Evolutionary conservation across 768 basidiomycete genomes (phyloP).

Genomic region (Lepiota brunneoincarnata): DNA sequence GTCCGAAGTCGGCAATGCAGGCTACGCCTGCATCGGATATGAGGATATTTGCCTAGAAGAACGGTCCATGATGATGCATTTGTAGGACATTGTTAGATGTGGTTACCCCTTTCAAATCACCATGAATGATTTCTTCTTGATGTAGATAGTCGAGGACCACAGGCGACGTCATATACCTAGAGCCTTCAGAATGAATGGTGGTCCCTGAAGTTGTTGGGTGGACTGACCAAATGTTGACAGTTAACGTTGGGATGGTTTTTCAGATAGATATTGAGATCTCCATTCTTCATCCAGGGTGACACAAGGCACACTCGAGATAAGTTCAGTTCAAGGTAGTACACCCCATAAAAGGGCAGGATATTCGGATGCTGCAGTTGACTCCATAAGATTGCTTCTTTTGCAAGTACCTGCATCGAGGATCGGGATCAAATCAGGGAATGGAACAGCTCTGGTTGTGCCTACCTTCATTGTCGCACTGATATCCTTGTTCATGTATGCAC

Average conservation of each 20-base stretch:
- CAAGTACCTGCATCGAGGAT: neutral
- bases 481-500: neutral
- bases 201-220: neutral
- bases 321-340: slow-evolving; percentile 1
- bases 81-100: neutral
- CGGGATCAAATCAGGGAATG: neutral
- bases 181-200: neutral
- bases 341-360: slow-evolving; percentile 5
- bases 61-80: neutral
- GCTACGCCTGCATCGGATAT: slow-evolving; percentile 9
- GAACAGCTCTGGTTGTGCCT: neutral
- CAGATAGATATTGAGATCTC: slow-evolving; percentile 7
- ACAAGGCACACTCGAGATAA: slow-evolving; percentile 2
- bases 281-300: slow-evolving; percentile 15
- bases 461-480: neutral
- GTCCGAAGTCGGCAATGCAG: slow-evolving; percentile 14
- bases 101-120: slow-evolving; percentile 19
- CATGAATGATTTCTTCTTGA: slow-evolving; percentile 14
- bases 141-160: slow-evolving; percentile 17
- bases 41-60: slow-evolving; percentile 15
- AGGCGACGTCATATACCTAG: slow-evolving; percentile 14
- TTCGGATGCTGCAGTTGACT: slow-evolving; percentile 8
- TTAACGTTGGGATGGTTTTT: neutral
- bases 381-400: slow-evolving; percentile 10
- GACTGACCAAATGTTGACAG: slow-evolving; percentile 2